These are phyloP conservation scores for Epicoccum nigrum DNA, from an alignment of 2,329 filamentous ascomycete species.

Conservation along the genomic window DNA sequence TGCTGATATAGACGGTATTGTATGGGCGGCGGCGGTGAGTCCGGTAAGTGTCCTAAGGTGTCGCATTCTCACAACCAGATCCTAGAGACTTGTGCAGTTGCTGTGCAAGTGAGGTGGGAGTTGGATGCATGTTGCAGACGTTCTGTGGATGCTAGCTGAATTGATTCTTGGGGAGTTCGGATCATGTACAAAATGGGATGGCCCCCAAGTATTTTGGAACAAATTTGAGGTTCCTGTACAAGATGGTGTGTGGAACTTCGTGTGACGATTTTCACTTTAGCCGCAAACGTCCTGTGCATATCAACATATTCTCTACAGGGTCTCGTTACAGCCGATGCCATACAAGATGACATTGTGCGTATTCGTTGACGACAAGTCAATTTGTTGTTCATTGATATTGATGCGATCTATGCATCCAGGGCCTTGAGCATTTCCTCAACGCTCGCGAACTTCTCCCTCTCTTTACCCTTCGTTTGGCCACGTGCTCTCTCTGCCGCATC, in stretches of 20 bases:
- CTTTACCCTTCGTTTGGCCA: constrained; percentile 73
- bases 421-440: constrained; percentile 64
- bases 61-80: constrained; percentile 6
- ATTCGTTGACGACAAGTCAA: not conserved
- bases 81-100: not conserved
- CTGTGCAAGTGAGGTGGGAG: not conserved
- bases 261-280: too few species aligned
- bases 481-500: constrained; percentile 75
- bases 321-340: not conserved
- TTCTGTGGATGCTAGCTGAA: too few species aligned
- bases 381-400: not conserved
- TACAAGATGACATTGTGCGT: not conserved
- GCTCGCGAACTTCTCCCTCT: constrained; percentile 70
- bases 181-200: too few species aligned
- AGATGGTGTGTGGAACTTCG: too few species aligned
- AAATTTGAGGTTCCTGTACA: too few species aligned
- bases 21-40: constrained; percentile 14
- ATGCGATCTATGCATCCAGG: constrained; percentile 34
- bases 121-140: too few species aligned
- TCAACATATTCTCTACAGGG: too few species aligned
- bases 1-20: constrained; percentile 6
- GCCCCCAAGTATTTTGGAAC: too few species aligned
- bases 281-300: too few species aligned
- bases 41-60: constrained; percentile 8
- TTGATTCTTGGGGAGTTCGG: too few species aligned